Evolutionary conservation across 257 asterid species (phyloP).

Genomic region (Solanum megistacrolobum): DNA sequence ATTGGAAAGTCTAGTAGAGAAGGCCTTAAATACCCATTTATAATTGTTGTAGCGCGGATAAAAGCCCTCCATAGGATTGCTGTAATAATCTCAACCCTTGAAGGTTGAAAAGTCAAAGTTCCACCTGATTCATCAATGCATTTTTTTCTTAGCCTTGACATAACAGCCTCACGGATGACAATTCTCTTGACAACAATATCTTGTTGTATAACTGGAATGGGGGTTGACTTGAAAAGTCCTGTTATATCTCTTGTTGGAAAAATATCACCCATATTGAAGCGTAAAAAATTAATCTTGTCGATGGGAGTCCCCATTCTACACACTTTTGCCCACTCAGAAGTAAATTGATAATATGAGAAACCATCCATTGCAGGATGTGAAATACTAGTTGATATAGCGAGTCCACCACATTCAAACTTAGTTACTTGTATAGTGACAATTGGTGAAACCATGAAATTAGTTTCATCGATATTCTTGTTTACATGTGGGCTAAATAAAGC

Average conservation of each 20-base stretch:
- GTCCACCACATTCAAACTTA: not conserved
- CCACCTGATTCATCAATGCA: not conserved
- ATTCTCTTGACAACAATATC: not conserved
- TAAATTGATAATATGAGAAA: not conserved
- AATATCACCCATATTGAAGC: not conserved
- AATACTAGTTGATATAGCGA: not conserved
- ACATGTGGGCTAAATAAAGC: not conserved
- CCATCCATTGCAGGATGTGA: not conserved
- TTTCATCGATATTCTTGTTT: not conserved
- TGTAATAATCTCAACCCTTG: not conserved
- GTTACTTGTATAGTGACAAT: not conserved
- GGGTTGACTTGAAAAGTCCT: not conserved
- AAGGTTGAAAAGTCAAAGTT: not conserved
- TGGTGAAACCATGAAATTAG: not conserved
- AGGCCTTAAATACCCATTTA: not conserved
- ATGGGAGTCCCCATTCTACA: not conserved
- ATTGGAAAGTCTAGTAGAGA: not conserved
- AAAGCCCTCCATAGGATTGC: not conserved
- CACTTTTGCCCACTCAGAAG: not conserved
- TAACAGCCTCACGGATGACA: not conserved
- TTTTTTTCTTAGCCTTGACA: not conserved
- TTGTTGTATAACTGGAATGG: not conserved
- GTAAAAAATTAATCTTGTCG: not conserved
- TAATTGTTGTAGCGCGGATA: not conserved
- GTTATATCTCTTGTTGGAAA: not conserved